Evolutionary conservation across 2,329 filamentous ascomycete species (phyloP).

Genomic region (Clarireedia paspali): DNA sequence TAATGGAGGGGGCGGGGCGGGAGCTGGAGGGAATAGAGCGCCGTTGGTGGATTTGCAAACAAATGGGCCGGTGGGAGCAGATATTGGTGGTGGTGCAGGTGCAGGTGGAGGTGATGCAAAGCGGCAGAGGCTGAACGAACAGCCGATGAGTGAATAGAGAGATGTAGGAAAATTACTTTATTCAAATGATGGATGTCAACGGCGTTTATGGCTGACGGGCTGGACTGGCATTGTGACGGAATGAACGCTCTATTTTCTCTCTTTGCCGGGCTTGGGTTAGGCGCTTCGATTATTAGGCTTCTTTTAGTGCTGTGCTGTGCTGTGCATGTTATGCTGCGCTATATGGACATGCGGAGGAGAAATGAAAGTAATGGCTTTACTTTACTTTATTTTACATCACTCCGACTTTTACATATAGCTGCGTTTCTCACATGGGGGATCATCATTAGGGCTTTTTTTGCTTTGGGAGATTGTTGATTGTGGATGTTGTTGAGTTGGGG

Average conservation of each 20-base stretch:
- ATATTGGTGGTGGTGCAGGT: slow-evolving; percentile 12
- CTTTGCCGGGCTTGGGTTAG: background rate
- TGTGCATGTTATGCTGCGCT: background rate
- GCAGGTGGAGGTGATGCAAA: slow-evolving; percentile 24
- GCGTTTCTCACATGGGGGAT: too few species aligned
- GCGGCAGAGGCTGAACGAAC: slow-evolving; percentile 24
- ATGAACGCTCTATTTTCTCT: background rate
- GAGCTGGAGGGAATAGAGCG: slow-evolving; percentile 8
- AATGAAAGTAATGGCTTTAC: background rate
- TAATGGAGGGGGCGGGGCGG: background rate
- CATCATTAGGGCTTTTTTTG: too few species aligned
- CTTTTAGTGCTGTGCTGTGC: background rate
- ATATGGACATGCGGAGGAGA: background rate
- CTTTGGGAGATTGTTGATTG: too few species aligned
- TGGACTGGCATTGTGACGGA: background rate
- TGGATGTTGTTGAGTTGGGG: too few species aligned
- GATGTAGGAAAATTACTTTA: background rate
- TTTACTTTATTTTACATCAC: too few species aligned
- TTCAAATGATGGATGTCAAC: background rate
- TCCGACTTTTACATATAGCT: too few species aligned
- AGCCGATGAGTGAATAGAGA: background rate
- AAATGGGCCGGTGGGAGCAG: slow-evolving; percentile 20
- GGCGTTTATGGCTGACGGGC: background rate
- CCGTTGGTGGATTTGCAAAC: slow-evolving; percentile 25
- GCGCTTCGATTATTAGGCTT: background rate